These are phyloP conservation scores for Nicotiana undulata DNA, from an alignment of 257 asterid genomes.

Conservation along the genomic window DNA sequence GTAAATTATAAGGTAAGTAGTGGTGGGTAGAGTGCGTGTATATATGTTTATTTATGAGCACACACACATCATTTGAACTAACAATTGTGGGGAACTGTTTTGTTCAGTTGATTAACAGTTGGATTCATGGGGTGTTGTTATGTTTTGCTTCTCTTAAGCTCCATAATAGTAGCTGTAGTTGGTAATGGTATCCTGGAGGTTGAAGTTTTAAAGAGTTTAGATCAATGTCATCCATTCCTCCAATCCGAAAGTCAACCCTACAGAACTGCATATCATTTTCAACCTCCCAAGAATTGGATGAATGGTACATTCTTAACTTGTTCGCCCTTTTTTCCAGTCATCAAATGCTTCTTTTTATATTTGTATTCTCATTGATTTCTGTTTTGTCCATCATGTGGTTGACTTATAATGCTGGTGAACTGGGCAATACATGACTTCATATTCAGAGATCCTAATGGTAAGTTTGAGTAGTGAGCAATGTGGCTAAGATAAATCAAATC, in stretches of 20 bases:
- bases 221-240: background rate
- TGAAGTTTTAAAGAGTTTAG: background rate
- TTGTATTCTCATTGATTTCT: background rate
- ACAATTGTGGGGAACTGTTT: background rate
- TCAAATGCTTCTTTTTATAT: background rate
- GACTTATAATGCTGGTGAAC: slow-evolving; percentile 2
- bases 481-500: no score
- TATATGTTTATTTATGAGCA: no score
- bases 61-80: background rate
- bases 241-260: slow-evolving; percentile 2
- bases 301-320: slow-evolving; percentile 12
- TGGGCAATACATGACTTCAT: background rate
- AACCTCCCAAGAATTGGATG: slow-evolving; percentile 33
- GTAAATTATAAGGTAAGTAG: background rate
- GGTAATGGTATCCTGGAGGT: background rate
- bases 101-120: background rate
- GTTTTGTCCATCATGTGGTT: background rate
- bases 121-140: background rate
- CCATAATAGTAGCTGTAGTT: background rate
- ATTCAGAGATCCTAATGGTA: slow-evolving; percentile 29
- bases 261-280: slow-evolving; percentile 27
- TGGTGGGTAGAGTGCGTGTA: background rate
- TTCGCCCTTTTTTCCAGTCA: background rate
- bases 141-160: background rate
- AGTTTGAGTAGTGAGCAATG: background rate